phyloP scores from a whole-genome alignment of 768 basidiomycete species.

The Cystobasidiopsis lactophilus region DNA sequence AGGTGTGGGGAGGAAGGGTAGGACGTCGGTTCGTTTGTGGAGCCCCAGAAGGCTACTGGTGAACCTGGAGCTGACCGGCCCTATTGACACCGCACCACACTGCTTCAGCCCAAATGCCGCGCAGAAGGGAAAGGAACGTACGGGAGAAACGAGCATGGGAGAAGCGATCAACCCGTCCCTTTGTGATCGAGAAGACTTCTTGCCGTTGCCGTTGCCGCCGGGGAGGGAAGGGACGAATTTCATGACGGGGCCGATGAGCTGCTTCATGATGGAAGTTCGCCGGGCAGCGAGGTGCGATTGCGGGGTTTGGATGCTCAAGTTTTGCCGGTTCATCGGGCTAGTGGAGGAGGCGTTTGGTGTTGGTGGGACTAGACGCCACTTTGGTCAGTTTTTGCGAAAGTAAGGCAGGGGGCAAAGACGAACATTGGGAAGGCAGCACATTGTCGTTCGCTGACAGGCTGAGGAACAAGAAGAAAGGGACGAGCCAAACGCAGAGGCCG shows the following conservation, averaged over 20 bases:
- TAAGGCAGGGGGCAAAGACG: not conserved
- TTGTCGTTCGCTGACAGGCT: constrained; percentile 94
- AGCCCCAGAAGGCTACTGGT: too few relatives aligned
- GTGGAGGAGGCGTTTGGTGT: not conserved
- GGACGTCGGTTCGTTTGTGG: too few relatives aligned
- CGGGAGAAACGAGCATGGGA: not conserved
- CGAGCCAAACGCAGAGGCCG: constrained; percentile 31
- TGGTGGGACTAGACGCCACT: not conserved
- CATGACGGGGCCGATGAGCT: constrained; percentile 5
- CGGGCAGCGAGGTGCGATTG: not conserved
- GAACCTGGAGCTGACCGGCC: too few relatives aligned
- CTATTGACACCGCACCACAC: too few relatives aligned
- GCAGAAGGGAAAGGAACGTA: too few relatives aligned
- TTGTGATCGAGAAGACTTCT: constrained; percentile 9
- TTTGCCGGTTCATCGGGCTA: not conserved
- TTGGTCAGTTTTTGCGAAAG: not conserved
- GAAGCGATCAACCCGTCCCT: constrained; percentile 11
- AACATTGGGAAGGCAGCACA: constrained; percentile 42
- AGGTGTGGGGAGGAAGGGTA: too few relatives aligned
- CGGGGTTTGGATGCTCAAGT: not conserved
- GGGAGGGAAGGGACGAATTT: constrained; percentile 5
- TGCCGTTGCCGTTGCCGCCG: not conserved
- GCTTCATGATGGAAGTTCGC: constrained; percentile 9
- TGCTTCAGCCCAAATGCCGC: too few relatives aligned
- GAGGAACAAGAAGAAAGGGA: constrained; percentile 81